Base-by-base conservation (phyloP, 495 filamentous ascomycete species). In the Podospora tetraspora region DNA sequence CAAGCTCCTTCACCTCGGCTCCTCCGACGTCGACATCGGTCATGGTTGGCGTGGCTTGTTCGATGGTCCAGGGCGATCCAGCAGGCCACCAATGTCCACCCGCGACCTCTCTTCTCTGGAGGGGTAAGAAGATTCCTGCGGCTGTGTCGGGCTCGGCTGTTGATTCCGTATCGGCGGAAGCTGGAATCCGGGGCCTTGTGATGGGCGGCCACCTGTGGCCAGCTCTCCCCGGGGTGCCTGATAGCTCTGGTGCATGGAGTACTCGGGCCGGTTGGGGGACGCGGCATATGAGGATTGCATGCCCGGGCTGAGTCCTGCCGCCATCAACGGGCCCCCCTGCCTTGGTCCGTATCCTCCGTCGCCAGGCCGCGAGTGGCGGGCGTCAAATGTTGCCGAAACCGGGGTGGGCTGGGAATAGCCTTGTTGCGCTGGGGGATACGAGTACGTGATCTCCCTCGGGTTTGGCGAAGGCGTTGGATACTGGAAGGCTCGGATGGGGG, bases 81-180 rank as follows among this genome's bases (percentile, higher is more conserved):
- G 79, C 43, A 87, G 75, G 32, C 84, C 85, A 25, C 82, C 81
- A 68, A 87, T 87, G 67, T 85, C 85, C 32, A 87, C 80, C 13
- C 84, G 79, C 58, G 79, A 74, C 29, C 82, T 78, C 59, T 84
- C 83, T 62, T 83, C 83, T 72, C 80, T 81, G 23, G 67, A 32
- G 13, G 73, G 68, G 66, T 81, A 81, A 59, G 72, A 30, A 22
- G 63, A 63, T 23, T 69, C 59, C 32, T 67, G 64, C 12, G 66
- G 67, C 11, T 81, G 70, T 62, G 77, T 70, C 1, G 70, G 70
- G 24, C 70, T 66, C 24, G 76, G 72, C 24, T 79, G 78, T 66
- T 79, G 83, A 37, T 79, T 81, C 30, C 83, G 78, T 58, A 85
- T 85, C 7, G 85, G 84, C 9, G 83, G 83, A 19, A 85, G 75